Evolutionary conservation across 345 rosid species (phyloP).

Genomic region (Aegle marmelos): DNA sequence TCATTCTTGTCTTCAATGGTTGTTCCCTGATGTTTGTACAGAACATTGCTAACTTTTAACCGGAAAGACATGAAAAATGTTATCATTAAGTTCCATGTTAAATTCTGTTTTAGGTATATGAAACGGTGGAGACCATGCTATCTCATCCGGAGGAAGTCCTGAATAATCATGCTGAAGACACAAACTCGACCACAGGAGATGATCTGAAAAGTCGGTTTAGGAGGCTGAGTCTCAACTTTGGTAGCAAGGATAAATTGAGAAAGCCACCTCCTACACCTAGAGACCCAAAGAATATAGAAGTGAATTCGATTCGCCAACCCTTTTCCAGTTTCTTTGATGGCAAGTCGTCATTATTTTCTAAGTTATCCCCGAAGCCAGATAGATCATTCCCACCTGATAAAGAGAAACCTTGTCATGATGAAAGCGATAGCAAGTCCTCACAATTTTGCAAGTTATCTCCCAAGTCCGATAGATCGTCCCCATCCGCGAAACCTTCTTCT

Average conservation of each 20-base stretch:
- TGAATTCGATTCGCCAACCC: constrained; percentile 51
- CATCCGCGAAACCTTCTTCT: constrained; percentile 17
- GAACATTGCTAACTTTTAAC: background rate
- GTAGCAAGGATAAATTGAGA: constrained; percentile 54
- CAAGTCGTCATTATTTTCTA: constrained; percentile 74
- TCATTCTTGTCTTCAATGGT: background rate
- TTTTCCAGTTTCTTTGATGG: constrained; percentile 77
- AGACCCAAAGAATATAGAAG: constrained; percentile 44
- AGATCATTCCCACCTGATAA: constrained; percentile 23
- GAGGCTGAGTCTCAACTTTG: constrained; percentile 67
- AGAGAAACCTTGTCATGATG: constrained; percentile 35
- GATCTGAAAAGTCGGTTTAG: constrained; percentile 60
- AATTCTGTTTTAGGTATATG: constrained; percentile 59
- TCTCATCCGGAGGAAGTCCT: constrained; percentile 66
- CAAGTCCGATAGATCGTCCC: constrained; percentile 5
- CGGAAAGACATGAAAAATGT: background rate
- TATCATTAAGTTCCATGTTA: background rate
- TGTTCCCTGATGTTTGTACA: background rate
- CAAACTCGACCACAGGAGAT: constrained; percentile 23
- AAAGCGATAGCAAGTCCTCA: constrained; percentile 68
- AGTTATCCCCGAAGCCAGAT: constrained; percentile 69
- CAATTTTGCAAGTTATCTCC: constrained; percentile 4
- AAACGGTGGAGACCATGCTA: constrained; percentile 78
- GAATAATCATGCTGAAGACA: constrained; percentile 48
- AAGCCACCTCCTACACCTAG: constrained; percentile 38